Evolutionary conservation across 2,329 filamentous ascomycete genomes (phyloP).

Genomic region (Phaeoacremonium minimum): DNA sequence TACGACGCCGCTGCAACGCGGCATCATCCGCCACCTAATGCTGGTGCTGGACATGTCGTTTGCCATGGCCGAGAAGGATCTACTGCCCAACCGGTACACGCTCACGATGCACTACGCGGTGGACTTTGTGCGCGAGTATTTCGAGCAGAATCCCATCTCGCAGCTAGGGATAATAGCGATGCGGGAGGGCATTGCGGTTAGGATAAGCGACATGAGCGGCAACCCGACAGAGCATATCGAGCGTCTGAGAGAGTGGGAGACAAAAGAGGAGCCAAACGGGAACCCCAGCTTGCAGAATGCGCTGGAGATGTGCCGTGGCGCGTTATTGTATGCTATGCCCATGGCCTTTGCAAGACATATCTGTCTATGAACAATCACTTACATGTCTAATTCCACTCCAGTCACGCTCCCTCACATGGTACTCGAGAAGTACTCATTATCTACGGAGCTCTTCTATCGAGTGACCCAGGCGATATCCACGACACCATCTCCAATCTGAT

Average conservation of each 20-base stretch:
- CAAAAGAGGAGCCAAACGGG: constrained; percentile 65
- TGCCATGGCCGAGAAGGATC: constrained; percentile 92
- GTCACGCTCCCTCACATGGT: constrained; percentile 87
- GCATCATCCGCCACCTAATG: constrained; percentile 95
- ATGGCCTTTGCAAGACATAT: no score
- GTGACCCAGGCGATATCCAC: constrained; percentile 93
- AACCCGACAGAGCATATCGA: constrained; percentile 87
- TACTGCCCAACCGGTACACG: constrained; percentile 82
- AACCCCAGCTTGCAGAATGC: constrained; percentile 88
- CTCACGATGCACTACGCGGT: constrained; percentile 78
- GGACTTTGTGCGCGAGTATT: constrained; percentile 90
- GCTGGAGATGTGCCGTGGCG: constrained; percentile 88
- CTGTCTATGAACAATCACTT: no score
- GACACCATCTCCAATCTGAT: constrained; percentile 78
- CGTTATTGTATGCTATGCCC: constrained; percentile 68
- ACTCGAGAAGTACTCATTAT: constrained; percentile 90
- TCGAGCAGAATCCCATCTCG: constrained; percentile 97
- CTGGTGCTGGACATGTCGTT: constrained; percentile 88
- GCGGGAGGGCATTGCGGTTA: constrained; percentile 82
- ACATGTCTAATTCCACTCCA: no score
- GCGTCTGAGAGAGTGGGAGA: constrained; percentile 62
- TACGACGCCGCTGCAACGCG: constrained; percentile 90
- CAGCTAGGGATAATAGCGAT: constrained; percentile 91
- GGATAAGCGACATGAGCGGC: constrained; percentile 84
- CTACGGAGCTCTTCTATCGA: constrained; percentile 84